Evolutionary conservation across 345 rosid species (phyloP).

Genomic region (Eucalyptus melliodora): DNA sequence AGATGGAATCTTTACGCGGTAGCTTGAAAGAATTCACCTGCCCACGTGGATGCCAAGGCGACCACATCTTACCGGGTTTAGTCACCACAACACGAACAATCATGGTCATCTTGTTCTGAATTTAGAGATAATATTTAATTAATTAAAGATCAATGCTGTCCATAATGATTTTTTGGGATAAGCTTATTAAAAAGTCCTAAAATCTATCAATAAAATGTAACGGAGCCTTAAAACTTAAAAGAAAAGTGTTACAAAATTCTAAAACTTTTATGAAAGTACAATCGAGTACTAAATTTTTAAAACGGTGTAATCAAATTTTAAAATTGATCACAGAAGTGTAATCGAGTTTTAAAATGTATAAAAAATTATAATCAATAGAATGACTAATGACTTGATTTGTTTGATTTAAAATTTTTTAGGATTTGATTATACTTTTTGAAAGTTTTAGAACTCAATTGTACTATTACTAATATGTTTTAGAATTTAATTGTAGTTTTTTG

Average conservation of each 20-base stretch:
- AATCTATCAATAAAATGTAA: too few relatives aligned
- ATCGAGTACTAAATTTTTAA: too few relatives aligned
- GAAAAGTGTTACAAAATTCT: too few relatives aligned
- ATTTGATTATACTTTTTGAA: too few relatives aligned
- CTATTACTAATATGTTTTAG: not conserved
- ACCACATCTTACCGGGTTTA: not conserved
- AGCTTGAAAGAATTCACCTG: not conserved
- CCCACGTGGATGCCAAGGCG: not conserved
- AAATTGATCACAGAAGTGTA: fast-evolving
- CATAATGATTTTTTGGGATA: not conserved
- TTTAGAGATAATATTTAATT: not conserved
- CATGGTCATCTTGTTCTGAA: not conserved
- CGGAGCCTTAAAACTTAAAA: too few relatives aligned
- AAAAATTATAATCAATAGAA: too few relatives aligned
- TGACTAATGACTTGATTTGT: too few relatives aligned
- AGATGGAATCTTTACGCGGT: not conserved
- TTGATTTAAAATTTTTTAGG: fast-evolving
- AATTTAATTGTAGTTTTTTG: too few relatives aligned
- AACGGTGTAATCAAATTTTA: fast-evolving
- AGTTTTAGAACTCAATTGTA: too few relatives aligned
- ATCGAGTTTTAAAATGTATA: not conserved
- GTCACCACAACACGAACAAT: not conserved
- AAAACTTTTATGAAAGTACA: too few relatives aligned
- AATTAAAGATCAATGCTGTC: not conserved
- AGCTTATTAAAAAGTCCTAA: too few relatives aligned